Evolutionary conservation across 1,284 basidiomycete species (phyloP), one percentile per base, ranked within the genome.

Genomic region (Trichosporon coremiiforme): DNA sequence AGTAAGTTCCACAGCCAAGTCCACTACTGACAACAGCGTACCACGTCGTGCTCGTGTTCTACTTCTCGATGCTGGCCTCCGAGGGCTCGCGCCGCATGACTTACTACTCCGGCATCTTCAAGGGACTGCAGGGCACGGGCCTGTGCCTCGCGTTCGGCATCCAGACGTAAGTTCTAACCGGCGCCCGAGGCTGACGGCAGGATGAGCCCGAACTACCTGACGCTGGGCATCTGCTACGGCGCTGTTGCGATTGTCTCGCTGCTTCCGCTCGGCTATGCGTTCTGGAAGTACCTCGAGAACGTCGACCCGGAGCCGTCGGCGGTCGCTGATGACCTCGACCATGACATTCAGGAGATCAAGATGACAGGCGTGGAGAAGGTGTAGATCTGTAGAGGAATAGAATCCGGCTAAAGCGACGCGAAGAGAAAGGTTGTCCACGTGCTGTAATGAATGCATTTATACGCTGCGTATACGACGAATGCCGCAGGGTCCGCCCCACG

Each of bases 21-120:
- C 13, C n/a, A n/a, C n/a, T n/a, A 47, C 45, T 47, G 45, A 47
- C n/a, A 47, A n/a, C 4, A 47, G 64, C 47, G 3, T 65, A 65
- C 45, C 64, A 65, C 31, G 64, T 65, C 29, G 64, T 65, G 22
- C 64, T 65, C 29, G 64, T 65, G 25, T 65, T 65, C n/a, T 65
- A 50, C 64, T 65, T 65, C 29, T 65, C 64, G 10, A 65, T 65
- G 64, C 12, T 65, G 22, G 64, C 41, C 1, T 13, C 29, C 9
- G 64, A 65, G 41, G 64, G 64, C 7, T 65, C 64, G 41, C 64
- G 64, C 15, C 45, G n/a, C 9, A 65, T 50, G 45, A 65, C 64
- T 6, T 65, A 65, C 29, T 65, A 65, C 41, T 65, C 64, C 4
- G 64, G 64, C 29, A 65, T 65, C 64, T 65, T 65, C 17, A 65